Conservation (phyloP, 73 alveolate species). For the Paraurostyla sp. region DNA sequence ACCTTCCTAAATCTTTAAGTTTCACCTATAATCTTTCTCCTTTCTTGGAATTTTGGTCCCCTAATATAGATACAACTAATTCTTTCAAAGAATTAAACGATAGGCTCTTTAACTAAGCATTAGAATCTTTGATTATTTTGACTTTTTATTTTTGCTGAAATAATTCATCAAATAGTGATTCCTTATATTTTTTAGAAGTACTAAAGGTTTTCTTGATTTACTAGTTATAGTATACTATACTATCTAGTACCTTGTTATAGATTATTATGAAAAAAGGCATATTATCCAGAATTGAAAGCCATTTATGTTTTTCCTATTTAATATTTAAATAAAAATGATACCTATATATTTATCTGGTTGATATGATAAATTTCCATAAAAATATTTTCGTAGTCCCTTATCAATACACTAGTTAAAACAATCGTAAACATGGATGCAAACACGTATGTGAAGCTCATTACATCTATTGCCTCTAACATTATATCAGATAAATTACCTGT, state of each 20-base stretch:
- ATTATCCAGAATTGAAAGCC: constrained; percentile 30
- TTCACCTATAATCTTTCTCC: neutral
- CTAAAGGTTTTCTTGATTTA: neutral
- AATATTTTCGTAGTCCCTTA: neutral
- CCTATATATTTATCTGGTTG: neutral
- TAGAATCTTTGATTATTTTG: neutral
- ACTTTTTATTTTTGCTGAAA: neutral
- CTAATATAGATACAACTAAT: neutral
- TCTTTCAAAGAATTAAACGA: neutral
- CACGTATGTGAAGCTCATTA: neutral
- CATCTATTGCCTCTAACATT: too few relatives aligned
- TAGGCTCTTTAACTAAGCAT: neutral
- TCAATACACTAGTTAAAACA: neutral
- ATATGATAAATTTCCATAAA: constrained; percentile 12
- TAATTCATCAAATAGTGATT: neutral
- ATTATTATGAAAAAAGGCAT: constrained; percentile 29
- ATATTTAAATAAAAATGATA: neutral
- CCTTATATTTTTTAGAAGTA: neutral
- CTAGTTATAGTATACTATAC: neutral
- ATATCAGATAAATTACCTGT: too few relatives aligned
- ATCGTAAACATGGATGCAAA: neutral
- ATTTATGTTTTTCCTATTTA: constrained; percentile 10
- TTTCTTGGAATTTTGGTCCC: neutral
- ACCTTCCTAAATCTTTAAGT: neutral
- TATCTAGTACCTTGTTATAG: neutral